Base-by-base conservation (phyloP, 192 early-diverging fungal species). In the Chytriomyces sp. region DNA sequence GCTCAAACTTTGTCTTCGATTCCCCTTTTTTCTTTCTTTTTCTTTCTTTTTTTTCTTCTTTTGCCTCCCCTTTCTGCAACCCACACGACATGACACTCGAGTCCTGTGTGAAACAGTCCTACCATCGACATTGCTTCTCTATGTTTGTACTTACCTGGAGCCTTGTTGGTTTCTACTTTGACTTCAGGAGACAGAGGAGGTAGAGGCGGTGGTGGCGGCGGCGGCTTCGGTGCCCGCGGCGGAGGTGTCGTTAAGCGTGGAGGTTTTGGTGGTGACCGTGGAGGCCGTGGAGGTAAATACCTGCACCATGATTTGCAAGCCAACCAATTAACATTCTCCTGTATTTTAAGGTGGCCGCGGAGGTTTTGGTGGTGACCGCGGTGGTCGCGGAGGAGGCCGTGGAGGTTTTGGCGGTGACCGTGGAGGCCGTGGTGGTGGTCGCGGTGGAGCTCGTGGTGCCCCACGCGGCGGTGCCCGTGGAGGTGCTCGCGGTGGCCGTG, bases 401-500 rank as follows among this genome's bases (percentile, higher is more conserved):
- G 80, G 84, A 53, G 80, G 85, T 68, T 65, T 72, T 61, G 83
- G 87, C 72, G 85, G 90, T 60, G 84, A 87, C 45, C 83, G 81
- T 61, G 86, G 89, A 79, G 87, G 67, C 45, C 69, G 85, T 61
- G 86, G 86, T 60, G 71, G 84, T 24, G 86, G 83, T 66, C 77
- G 82, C 24, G 80, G 80, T 47, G 84, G 81, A 67, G 50, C 45
- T 24, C 76, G 87, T 61, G 91, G 91, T 43, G 89, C 88, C 50
- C 62, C 84, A 67, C 84, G 90, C 61, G 85, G 82, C 53, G 89
- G 91, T 67, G 85, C 90, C 20, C 79, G 91, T 60, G 88, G 89
- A 60, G 87, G 85, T 61, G 72, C 79, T 44, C 77, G 88, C 60
- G 85, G 91, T 77, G 92, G 91, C 45, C 67, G 88, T 23, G 94